phyloP scores from a whole-genome alignment of 495 filamentous ascomycete genomes.

The Aeminium ludgeri region DNA sequence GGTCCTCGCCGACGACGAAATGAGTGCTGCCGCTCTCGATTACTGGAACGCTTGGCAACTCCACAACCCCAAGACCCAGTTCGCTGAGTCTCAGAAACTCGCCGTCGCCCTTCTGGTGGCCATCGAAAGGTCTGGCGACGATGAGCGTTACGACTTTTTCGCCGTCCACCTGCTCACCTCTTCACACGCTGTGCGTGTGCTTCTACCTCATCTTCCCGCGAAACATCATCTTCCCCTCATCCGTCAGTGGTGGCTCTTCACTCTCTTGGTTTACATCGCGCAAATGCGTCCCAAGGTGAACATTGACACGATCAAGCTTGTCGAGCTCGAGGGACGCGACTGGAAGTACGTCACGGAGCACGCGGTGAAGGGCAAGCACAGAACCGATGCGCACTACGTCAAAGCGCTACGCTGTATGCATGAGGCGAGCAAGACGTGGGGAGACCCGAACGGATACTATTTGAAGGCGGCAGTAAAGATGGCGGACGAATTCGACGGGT shows the following conservation, averaged over 20 bases:
- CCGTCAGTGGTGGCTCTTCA: slow-evolving; percentile 76
- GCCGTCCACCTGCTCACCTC: slow-evolving; percentile 64
- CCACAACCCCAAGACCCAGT: slow-evolving; percentile 45
- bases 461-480: slow-evolving; percentile 66
- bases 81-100: slow-evolving; percentile 60
- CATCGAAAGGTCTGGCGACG: slow-evolving; percentile 25
- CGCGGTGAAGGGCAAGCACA: slow-evolving; percentile 46
- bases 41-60: slow-evolving; percentile 81
- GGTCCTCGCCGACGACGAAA: slow-evolving; percentile 52
- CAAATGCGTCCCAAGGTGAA: slow-evolving; percentile 56
- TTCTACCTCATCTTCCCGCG: slow-evolving; percentile 61
- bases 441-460: slow-evolving; percentile 60
- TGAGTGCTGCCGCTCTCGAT: slow-evolving; percentile 47
- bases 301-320: slow-evolving; percentile 41
- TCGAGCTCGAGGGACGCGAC: slow-evolving; percentile 42
- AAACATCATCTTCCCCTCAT: slow-evolving; percentile 57
- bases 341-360: slow-evolving; percentile 62
- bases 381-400: slow-evolving; percentile 65
- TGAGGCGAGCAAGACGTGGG: slow-evolving; percentile 64
- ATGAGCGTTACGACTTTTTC: slow-evolving; percentile 62
- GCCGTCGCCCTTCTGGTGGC: slow-evolving; percentile 54
- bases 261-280: slow-evolving; percentile 57
- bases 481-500: slow-evolving; percentile 59
- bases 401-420: slow-evolving; percentile 63
- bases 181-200: slow-evolving; percentile 69